These are phyloP conservation scores for Vicia faba DNA, from an alignment of 306 rosid genomes.

Conservation along the genomic window DNA sequence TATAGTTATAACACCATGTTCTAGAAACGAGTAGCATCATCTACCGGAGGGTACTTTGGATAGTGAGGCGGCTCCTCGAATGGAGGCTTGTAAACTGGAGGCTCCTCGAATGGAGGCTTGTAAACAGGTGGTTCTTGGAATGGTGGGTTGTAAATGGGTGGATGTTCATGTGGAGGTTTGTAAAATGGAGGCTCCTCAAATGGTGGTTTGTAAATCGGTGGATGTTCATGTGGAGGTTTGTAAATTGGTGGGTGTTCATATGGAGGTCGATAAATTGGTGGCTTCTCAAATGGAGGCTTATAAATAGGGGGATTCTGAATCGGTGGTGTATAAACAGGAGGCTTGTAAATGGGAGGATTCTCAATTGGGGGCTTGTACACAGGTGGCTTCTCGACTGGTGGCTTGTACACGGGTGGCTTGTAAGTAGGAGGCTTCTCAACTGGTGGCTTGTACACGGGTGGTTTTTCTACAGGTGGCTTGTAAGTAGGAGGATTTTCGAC, in stretches of 20 bases:
- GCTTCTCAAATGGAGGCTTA: neutral
- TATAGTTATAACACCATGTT: neutral
- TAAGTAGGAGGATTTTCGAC: neutral
- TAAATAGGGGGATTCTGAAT: neutral
- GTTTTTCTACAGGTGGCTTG: neutral
- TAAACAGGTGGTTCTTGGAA: neutral
- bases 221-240: neutral
- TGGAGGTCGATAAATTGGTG: neutral
- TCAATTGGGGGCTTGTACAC: neutral
- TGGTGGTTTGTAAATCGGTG: neutral
- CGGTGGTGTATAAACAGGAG: neutral
- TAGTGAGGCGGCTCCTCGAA: slow-evolving; percentile 6
- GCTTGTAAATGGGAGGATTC: neutral
- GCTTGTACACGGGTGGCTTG: neutral
- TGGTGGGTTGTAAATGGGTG: neutral
- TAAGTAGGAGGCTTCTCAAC: neutral
- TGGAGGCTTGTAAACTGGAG: neutral
- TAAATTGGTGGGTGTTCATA: neutral
- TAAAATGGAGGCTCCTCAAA: neutral
- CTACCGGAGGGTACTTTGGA: neutral
- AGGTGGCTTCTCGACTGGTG: neutral
- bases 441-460: neutral
- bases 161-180: neutral
- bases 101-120: neutral
- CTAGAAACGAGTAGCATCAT: neutral